Evolutionary conservation across 129 eudicot genomes (phyloP), one percentile per base, ranked within the genome.

Genomic region (Gnaphalium uliginosum): DNA sequence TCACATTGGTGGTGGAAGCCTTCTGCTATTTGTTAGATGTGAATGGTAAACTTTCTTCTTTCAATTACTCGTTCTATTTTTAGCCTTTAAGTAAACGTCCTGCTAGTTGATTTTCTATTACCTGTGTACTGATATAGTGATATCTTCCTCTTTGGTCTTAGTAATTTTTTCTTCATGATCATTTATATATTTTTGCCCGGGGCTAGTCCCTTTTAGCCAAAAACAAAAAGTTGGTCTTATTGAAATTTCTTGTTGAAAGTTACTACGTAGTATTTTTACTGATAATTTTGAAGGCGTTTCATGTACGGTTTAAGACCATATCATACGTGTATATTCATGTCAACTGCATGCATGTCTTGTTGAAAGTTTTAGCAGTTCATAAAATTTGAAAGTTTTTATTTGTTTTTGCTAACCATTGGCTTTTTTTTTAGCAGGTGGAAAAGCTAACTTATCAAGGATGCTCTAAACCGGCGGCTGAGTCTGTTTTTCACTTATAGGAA

Each of bases 401-500:
- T 2, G 18, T 46, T 46, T 13, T 46, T 18, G 53, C 53, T 46
- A 46, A 46, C 53, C 53, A 1, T 46, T 3, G 53, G 41, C 3
- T 53, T n/a, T 17, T 5, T 62, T 71, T 85, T 25, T 74, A 79
- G 66, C 86, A 79, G 86, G 78, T 79, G 78, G 69, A 56, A 50
- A 72, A 70, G 72, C 74, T 24, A 57, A 82, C 14, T 33, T 25
- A 69, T 68, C 69, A 76, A 71, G 79, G 75, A 56, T 54, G 48
- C 56, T 81, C 74, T 76, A 35, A 39, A 68, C 66, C 68, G 43
- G 43, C 62, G 15, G 21, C 26, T 54, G 62, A 63, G 56, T 63
- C 61, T 62, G 1, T 69, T 46, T 58, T 74, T 46, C 11, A 56
- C 29, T 29, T 63, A 78, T 37, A 8, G 27, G 60, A 83, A 59